phyloP scores from a whole-genome alignment of 1,284 basidiomycete species.

The Microbotryum violaceum region DNA sequence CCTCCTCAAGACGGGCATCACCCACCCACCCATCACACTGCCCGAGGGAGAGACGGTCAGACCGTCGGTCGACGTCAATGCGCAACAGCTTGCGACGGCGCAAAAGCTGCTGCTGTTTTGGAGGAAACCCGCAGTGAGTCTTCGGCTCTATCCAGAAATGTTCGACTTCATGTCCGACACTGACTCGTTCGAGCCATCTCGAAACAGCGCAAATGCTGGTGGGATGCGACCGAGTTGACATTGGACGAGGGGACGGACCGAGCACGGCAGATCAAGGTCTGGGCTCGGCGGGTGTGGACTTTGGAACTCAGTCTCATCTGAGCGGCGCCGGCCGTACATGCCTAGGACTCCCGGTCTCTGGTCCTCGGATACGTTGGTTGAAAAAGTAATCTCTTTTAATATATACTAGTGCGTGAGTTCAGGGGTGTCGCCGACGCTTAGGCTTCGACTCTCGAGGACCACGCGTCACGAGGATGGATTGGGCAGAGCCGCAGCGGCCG shows the following conservation, averaged over 20 bases:
- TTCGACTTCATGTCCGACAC: conserved; percentile 5
- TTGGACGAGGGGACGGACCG: conserved; percentile 51
- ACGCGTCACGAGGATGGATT: too few species aligned
- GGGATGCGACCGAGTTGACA: conserved; percentile 93
- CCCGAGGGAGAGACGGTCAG: conserved; percentile 10
- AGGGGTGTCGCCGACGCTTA: too few species aligned
- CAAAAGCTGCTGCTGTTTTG: conserved; percentile 97
- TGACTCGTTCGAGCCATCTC: background rate
- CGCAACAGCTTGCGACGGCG: conserved; percentile 88
- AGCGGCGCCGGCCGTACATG: too few species aligned
- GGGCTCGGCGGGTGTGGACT: conserved; percentile 98
- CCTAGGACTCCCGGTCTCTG: too few species aligned
- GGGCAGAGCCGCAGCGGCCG: too few species aligned
- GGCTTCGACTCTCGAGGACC: too few species aligned
- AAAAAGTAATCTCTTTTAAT: too few species aligned
- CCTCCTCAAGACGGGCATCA: conserved; percentile 92
- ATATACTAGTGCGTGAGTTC: too few species aligned
- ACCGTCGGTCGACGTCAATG: conserved; percentile 64
- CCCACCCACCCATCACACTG: conserved; percentile 49
- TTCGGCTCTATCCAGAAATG: conserved; percentile 3
- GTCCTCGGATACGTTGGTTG: too few species aligned
- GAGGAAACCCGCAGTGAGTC: conserved; percentile 90
- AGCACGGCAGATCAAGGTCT: conserved; percentile 64
- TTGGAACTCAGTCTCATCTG: conserved; percentile 72
- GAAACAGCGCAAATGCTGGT: conserved; percentile 92